A percentile compares a stretch with the other conserved stretches of the same genome.
Conservation (phyloP, 495 filamentous ascomycete species). For the Cladorrhinum samala region DNA sequence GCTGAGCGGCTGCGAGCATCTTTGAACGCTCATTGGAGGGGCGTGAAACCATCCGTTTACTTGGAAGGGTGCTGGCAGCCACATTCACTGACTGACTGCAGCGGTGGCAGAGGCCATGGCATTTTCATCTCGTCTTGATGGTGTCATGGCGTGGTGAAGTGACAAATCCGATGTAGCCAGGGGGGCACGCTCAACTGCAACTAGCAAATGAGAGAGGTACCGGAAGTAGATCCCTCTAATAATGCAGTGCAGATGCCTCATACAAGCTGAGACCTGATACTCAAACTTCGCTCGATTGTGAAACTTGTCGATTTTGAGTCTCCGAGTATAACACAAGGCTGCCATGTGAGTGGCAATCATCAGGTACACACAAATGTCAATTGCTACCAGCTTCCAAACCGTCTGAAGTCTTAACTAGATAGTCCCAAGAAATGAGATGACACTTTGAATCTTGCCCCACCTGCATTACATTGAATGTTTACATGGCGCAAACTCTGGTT, state of each 20-base stretch:
- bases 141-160: neutral
- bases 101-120: neutral
- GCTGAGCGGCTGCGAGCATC: neutral
- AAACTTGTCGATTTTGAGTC: too few species aligned
- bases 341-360: too few species aligned
- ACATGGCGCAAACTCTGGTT: too few species aligned
- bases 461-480: too few species aligned
- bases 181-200: neutral
- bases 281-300: too few species aligned
- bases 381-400: too few species aligned
- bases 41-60: neutral
- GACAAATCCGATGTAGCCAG: neutral
- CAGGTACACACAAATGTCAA: too few species aligned
- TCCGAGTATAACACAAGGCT: too few species aligned
- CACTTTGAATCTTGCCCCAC: too few species aligned
- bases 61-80: neutral
- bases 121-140: neutral
- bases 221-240: neutral
- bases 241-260: neutral
- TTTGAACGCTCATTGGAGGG: neutral
- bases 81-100: neutral
- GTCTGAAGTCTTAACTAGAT: too few species aligned
- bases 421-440: too few species aligned
- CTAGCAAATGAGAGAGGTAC: neutral
- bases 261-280: too few species aligned